phyloP scores from a whole-genome alignment of 306 rosid genomes.

The Fragaria vesca region DNA sequence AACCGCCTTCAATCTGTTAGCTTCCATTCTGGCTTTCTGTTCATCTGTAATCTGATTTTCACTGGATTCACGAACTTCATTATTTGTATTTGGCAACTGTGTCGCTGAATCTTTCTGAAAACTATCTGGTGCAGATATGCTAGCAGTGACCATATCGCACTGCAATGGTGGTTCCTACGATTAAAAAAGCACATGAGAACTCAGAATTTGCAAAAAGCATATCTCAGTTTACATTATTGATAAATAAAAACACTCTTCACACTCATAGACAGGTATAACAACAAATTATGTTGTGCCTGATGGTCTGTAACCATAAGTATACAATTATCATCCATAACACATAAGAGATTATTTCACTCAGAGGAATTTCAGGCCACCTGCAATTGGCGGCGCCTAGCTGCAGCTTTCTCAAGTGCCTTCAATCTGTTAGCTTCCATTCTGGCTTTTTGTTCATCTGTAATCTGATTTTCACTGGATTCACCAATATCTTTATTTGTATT shows the following conservation, averaged over 20 bases:
- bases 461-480: slow-evolving; percentile 31
- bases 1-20: slow-evolving; percentile 81
- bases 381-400: slow-evolving; percentile 46
- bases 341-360: not conserved
- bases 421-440: slow-evolving; percentile 88
- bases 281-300: not conserved
- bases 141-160: slow-evolving; percentile 11
- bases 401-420: slow-evolving; percentile 82
- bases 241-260: not conserved
- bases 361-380: slow-evolving; percentile 31
- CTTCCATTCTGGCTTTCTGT: slow-evolving; percentile 81
- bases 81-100: slow-evolving; percentile 34
- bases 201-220: not conserved
- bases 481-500: slow-evolving; percentile 31
- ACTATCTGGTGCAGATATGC: not conserved
- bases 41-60: slow-evolving; percentile 58
- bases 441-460: slow-evolving; percentile 74
- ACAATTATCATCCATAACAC: not conserved
- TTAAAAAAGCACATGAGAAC: slow-evolving; percentile 17
- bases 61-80: slow-evolving; percentile 26
- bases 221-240: not conserved
- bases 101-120: slow-evolving; percentile 24
- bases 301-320: not conserved
- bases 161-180: slow-evolving; percentile 50
- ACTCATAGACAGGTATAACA: not conserved